Percentiles rank a stretch among this genome's conserved stretches.
phyloP scores from a whole-genome alignment of 257 asterid genomes.

The Solanum gandarillasii region DNA sequence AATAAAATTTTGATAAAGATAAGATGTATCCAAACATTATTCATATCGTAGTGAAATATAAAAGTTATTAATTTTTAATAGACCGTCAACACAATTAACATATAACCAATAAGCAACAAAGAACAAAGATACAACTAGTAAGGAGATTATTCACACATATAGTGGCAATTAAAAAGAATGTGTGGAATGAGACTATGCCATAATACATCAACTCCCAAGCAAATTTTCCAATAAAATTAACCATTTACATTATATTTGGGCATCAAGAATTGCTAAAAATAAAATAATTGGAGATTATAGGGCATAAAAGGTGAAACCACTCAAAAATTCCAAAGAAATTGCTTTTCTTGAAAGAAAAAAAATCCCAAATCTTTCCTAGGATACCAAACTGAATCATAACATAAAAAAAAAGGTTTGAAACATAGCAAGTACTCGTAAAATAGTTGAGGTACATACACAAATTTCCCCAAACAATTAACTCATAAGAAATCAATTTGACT shows the following conservation, averaged over 20 bases:
- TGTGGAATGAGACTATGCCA: not conserved
- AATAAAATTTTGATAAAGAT: not conserved
- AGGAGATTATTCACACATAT: not conserved
- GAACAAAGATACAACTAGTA: not conserved
- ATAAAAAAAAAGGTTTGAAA: not conserved
- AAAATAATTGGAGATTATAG: not conserved
- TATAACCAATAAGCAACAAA: not conserved
- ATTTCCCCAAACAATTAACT: not conserved
- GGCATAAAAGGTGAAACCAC: not conserved
- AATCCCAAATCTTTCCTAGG: not conserved
- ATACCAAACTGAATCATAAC: not conserved
- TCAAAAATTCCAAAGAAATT: not conserved
- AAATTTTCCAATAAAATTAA: not conserved
- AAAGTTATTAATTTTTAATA: not conserved
- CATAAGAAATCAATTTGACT: not conserved
- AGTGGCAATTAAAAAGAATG: not conserved
- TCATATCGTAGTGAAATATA: not conserved
- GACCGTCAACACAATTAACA: not conserved
- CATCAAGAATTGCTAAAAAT: not conserved
- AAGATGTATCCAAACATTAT: too few relatives aligned
- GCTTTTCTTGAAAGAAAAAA: not conserved
- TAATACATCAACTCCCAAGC: not conserved
- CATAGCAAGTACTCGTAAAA: not conserved
- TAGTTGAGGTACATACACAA: not conserved
- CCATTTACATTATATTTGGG: not conserved